These are phyloP conservation scores for Geotrichum carabidarum DNA, from an alignment of 1,139 yeast species.

Conservation along the genomic window DNA sequence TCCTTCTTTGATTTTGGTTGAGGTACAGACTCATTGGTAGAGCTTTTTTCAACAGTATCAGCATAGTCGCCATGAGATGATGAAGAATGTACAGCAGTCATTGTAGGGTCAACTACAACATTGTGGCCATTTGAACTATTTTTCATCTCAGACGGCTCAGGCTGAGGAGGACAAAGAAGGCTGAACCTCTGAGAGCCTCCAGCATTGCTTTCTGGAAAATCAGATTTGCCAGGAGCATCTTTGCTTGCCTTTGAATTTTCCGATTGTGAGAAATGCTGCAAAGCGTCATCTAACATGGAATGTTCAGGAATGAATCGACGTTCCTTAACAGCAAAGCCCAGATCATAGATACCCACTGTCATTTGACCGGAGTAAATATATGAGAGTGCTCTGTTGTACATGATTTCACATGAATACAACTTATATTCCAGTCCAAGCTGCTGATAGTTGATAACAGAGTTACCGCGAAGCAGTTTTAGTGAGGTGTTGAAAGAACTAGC, in stretches of 20 bases:
- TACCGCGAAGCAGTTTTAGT: constrained; percentile 25
- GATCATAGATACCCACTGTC: constrained; percentile 23
- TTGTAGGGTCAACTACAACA: too few relatives aligned
- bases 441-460: constrained; percentile 26
- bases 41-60: too few relatives aligned
- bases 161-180: constrained; percentile 16
- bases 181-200: constrained; percentile 15
- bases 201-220: constrained; percentile 12
- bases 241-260: background rate
- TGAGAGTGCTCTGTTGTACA: constrained; percentile 27
- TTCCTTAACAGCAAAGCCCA: constrained; percentile 24
- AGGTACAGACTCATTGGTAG: background rate
- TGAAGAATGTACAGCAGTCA: too few relatives aligned
- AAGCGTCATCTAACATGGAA: constrained; percentile 26
- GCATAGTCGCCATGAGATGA: too few relatives aligned
- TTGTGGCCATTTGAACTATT: too few relatives aligned
- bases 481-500: constrained; percentile 26
- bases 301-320: constrained; percentile 23
- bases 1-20: background rate
- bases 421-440: constrained; percentile 27
- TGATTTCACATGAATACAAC: constrained; percentile 28
- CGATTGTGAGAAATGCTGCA: constrained; percentile 16
- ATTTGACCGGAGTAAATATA: constrained; percentile 24
- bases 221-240: background rate
- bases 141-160: background rate